Conservation (phyloP, 306 rosid genomes). For the Lathyrus tuberosus region DNA sequence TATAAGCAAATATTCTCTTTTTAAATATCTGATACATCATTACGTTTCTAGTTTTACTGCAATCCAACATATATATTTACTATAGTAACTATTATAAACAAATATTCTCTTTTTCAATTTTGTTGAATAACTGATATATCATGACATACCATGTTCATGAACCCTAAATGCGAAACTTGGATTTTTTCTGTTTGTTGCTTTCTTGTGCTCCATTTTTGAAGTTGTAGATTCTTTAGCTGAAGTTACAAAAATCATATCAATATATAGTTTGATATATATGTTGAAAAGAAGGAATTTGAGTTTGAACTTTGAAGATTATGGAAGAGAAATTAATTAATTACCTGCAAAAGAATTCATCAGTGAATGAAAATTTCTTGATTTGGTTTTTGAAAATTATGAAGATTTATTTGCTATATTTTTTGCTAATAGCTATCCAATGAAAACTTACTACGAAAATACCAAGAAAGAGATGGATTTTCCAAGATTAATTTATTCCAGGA, state of each 20-base stretch:
- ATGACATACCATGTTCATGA: constrained; percentile 60
- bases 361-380: constrained; percentile 29
- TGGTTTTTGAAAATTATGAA: background rate
- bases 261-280: background rate
- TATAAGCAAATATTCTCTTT: no score
- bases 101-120: no score
- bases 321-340: background rate
- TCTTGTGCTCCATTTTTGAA: constrained; percentile 4
- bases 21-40: no score
- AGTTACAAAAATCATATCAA: background rate
- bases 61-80: no score
- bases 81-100: no score
- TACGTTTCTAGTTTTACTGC: no score
- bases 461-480: constrained; percentile 4
- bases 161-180: constrained; percentile 54
- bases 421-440: background rate
- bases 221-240: constrained; percentile 40
- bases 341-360: constrained; percentile 34
- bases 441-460: background rate
- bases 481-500: background rate
- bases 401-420: background rate
- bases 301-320: background rate
- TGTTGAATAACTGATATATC: no score
- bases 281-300: background rate
- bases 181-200: constrained; percentile 39